Conservation (phyloP, 768 basidiomycete species). For the Vishniacozyma victoriae region DNA sequence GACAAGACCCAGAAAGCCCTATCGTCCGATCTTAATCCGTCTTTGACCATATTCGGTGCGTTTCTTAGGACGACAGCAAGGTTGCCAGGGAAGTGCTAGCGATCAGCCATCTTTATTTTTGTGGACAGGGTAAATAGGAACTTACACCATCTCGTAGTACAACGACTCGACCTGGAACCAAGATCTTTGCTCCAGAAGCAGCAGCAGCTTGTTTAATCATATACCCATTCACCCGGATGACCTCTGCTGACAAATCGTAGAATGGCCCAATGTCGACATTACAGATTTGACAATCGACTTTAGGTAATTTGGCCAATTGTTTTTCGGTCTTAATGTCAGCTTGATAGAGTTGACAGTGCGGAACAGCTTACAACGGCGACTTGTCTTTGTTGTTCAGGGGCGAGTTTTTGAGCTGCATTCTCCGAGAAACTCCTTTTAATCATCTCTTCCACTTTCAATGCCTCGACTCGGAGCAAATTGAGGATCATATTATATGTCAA, state of each 20-base stretch:
- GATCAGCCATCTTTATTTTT: background rate
- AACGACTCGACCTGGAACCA: slow-evolving; percentile 72
- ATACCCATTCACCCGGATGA: slow-evolving; percentile 59
- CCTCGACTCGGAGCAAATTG: slow-evolving; percentile 91
- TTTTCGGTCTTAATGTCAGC: slow-evolving; percentile 61
- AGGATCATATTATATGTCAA: slow-evolving; percentile 99
- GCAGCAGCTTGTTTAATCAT: slow-evolving; percentile 59
- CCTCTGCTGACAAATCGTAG: slow-evolving; percentile 65
- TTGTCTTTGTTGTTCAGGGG: slow-evolving; percentile 88
- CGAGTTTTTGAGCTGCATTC: slow-evolving; percentile 82
- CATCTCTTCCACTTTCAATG: slow-evolving; percentile 96
- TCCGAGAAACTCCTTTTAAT: slow-evolving; percentile 98
- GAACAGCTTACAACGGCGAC: slow-evolving; percentile 63
- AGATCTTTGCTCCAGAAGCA: slow-evolving; percentile 61
- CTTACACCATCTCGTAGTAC: slow-evolving; percentile 74
- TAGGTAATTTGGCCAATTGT: slow-evolving; percentile 57
- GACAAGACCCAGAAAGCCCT: slow-evolving; percentile 64
- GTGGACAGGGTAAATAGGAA: background rate
- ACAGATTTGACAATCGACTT: slow-evolving; percentile 65
- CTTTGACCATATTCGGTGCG: slow-evolving; percentile 24
- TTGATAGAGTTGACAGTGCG: background rate
- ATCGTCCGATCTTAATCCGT: slow-evolving; percentile 30
- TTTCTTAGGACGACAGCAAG: slow-evolving; percentile 65
- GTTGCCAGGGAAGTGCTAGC: slow-evolving; percentile 72
- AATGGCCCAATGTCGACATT: slow-evolving; percentile 63